These are phyloP conservation scores for Plasmopara viticola DNA, from an alignment of 352 stramenopile species.

Conservation along the genomic window DNA sequence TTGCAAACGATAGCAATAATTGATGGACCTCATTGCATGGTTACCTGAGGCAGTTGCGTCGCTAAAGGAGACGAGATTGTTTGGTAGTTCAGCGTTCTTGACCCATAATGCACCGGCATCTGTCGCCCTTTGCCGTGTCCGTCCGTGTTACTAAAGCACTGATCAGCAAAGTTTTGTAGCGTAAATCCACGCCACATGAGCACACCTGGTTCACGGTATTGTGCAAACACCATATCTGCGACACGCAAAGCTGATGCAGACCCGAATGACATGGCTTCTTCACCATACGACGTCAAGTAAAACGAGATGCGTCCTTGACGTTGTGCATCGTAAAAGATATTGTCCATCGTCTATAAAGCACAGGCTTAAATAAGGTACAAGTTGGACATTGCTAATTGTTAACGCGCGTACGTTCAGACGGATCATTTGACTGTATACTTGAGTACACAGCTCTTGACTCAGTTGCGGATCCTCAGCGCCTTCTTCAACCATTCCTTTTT, in stretches of 20 bases:
- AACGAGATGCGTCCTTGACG: constrained; percentile 97
- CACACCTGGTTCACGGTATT: constrained; percentile 96
- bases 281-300: constrained; percentile 92
- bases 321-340: constrained; percentile 95
- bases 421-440: constrained; percentile 86
- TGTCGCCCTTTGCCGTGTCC: constrained; percentile 95
- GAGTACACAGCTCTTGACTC: constrained; percentile 61
- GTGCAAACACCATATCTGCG: constrained; percentile 93
- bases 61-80: constrained; percentile 96
- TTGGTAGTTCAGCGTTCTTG: constrained; percentile 92
- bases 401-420: constrained; percentile 58
- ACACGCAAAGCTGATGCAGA: constrained; percentile 86
- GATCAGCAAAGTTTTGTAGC: constrained; percentile 95
- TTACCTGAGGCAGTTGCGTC: constrained; percentile 94
- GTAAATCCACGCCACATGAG: constrained; percentile 98
- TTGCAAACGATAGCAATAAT: too few relatives aligned
- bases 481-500: constrained; percentile 70
- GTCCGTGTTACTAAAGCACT: constrained; percentile 96
- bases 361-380: background rate
- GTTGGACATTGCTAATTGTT: background rate
- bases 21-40: too few relatives aligned
- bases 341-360: constrained; percentile 91
- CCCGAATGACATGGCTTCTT: constrained; percentile 96
- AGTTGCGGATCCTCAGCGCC: constrained; percentile 71
- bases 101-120: constrained; percentile 99